Evolutionary conservation across 768 basidiomycete species (phyloP).

Genomic region (Boletus vermiculosoides): DNA sequence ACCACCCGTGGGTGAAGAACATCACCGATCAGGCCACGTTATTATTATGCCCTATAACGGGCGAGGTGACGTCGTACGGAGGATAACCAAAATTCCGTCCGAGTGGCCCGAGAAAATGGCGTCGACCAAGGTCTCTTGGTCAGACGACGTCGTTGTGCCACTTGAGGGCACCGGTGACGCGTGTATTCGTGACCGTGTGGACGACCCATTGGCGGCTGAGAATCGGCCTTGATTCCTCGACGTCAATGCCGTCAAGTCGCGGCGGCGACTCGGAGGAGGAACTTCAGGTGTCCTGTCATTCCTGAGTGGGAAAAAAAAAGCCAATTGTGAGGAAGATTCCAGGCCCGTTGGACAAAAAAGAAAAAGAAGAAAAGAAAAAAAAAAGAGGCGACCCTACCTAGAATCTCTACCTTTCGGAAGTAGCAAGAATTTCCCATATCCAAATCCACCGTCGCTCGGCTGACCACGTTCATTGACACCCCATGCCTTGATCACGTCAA

Average conservation of each 20-base stretch:
- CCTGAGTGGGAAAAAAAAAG: constrained; percentile 14
- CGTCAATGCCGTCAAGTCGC: constrained; percentile 21
- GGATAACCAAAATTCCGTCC: constrained; percentile 78
- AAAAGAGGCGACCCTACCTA: constrained; percentile 29
- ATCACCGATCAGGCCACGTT: neutral
- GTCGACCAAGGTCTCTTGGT: constrained; percentile 56
- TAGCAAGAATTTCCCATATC: constrained; percentile 69
- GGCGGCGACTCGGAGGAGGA: constrained; percentile 31
- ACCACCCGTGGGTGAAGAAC: neutral
- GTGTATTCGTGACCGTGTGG: constrained; percentile 12
- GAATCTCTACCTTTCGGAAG: constrained; percentile 61
- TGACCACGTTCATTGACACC: constrained; percentile 83
- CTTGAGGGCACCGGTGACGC: neutral
- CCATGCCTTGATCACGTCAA: constrained; percentile 77
- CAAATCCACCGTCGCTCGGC: constrained; percentile 83
- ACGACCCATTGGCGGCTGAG: neutral
- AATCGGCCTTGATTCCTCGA: constrained; percentile 18
- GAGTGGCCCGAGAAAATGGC: constrained; percentile 86
- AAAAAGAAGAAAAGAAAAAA: constrained; percentile 1
- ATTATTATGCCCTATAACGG: neutral
- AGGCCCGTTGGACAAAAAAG: neutral
- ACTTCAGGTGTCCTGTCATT: constrained; percentile 28
- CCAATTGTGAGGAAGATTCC: neutral
- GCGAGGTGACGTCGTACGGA: constrained; percentile 47
- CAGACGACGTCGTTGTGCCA: neutral